Conservation (phyloP, 2,329 filamentous ascomycete genomes). For the Knufia petricola region DNA sequence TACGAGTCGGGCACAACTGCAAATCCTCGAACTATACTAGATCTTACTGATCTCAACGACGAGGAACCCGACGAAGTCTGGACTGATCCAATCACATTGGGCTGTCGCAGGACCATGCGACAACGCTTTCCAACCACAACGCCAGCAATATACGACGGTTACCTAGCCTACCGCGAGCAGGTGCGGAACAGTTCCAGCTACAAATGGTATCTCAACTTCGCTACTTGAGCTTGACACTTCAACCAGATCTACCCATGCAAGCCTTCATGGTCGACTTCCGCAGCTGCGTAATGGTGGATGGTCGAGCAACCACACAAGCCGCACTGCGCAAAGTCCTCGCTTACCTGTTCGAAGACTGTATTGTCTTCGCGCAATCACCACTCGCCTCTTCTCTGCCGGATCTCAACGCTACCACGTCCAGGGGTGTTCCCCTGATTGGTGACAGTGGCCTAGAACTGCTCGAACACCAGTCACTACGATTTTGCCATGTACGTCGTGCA, state of each 20-base stretch:
- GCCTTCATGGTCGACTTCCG: background rate
- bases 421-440: background rate
- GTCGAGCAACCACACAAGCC: background rate
- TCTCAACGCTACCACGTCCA: background rate
- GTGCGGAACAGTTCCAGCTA: background rate
- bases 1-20: no score
- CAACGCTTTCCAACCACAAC: background rate
- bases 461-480: background rate
- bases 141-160: background rate
- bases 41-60: no score
- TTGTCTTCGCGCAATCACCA: background rate
- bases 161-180: background rate
- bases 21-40: background rate
- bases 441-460: background rate
- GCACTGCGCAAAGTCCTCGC: background rate
- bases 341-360: constrained; percentile 3
- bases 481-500: background rate
- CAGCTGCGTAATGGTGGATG: background rate
- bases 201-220: constrained; percentile 1
- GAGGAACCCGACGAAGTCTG: background rate
- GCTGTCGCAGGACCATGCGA: background rate
- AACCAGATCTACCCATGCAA: background rate
- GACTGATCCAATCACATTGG: background rate
- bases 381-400: background rate
- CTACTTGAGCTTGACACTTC: background rate